phyloP scores from a whole-genome alignment of 83 land plant species.

The Diphasiastrum complanatum region DNA sequence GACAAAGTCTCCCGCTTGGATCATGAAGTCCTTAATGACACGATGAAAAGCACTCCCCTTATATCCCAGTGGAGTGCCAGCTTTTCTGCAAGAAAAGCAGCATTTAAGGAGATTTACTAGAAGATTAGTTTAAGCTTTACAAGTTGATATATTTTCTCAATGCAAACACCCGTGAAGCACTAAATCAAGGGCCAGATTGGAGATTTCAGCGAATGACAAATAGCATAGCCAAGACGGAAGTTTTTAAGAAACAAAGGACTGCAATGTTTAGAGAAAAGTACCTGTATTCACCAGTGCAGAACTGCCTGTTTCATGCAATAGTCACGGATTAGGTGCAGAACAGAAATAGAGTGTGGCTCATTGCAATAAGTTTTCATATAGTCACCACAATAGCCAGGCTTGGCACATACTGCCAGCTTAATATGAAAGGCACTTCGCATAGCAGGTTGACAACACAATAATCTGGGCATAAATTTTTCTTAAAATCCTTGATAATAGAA shows the following conservation, averaged over 20 bases:
- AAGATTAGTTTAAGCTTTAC: neutral
- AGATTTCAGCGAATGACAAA: conserved; percentile 3
- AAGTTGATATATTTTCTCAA: neutral
- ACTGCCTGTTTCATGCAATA: no score
- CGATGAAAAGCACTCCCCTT: conserved; percentile 86
- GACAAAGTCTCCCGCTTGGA: conserved; percentile 93
- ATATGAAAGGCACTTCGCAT: no score
- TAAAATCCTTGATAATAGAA: no score
- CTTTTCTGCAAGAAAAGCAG: conserved; percentile 45
- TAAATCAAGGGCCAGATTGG: neutral
- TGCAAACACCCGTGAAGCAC: neutral
- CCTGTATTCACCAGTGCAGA: conserved; percentile 83
- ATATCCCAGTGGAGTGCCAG: conserved; percentile 73
- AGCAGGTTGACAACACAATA: no score
- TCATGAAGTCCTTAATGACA: conserved; percentile 93
- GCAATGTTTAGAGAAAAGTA: conserved; percentile 7
- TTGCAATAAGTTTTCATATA: no score
- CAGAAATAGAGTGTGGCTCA: no score
- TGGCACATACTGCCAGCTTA: no score
- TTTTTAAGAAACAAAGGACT: neutral
- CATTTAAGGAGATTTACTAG: conserved; percentile 1
- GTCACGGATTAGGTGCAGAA: no score
- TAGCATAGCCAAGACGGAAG: neutral
- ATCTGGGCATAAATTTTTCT: no score
- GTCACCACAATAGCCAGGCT: no score